phyloP scores from a whole-genome alignment of 805 yeast genomes.

The Myxozyma lipomycoides region DNA sequence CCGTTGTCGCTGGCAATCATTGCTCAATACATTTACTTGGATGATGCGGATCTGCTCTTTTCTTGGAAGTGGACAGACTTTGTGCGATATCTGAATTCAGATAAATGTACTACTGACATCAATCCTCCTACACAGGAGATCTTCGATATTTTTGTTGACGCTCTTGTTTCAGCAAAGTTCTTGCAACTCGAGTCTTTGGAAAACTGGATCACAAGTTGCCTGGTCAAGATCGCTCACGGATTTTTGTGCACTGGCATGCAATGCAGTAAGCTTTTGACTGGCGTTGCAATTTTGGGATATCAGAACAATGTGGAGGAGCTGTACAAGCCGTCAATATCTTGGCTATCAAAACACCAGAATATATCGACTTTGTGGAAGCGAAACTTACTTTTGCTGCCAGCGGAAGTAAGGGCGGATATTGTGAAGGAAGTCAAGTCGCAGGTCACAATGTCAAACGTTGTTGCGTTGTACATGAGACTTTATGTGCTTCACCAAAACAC shows the following conservation, averaged over 20 bases:
- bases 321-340: slow-evolving; percentile 20
- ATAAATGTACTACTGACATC: slow-evolving; percentile 21
- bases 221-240: slow-evolving; percentile 18
- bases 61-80: slow-evolving; percentile 29
- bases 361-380: slow-evolving; percentile 24
- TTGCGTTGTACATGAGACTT: slow-evolving; percentile 18
- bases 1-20: slow-evolving; percentile 26
- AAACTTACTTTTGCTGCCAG: slow-evolving; percentile 16
- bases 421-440: slow-evolving; percentile 18
- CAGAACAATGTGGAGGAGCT: slow-evolving; percentile 17
- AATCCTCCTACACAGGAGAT: slow-evolving; percentile 26
- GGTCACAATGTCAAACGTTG: slow-evolving; percentile 12
- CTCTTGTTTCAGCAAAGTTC: slow-evolving; percentile 25
- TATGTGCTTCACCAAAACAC: slow-evolving; percentile 17
- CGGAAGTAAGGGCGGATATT: slow-evolving; percentile 12
- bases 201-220: slow-evolving; percentile 17
- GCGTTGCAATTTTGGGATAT: slow-evolving; percentile 19
- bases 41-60: slow-evolving; percentile 23
- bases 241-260: slow-evolving; percentile 24
- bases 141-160: slow-evolving; percentile 22
- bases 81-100: slow-evolving; percentile 19
- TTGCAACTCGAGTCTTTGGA: slow-evolving; percentile 25
- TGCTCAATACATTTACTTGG: slow-evolving; percentile 23
- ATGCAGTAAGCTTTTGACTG: slow-evolving; percentile 18
- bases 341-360: slow-evolving; percentile 22